Evolutionary conservation across 164 flowering plant species (phyloP).

Genomic region (Aristolochia contorta): DNA sequence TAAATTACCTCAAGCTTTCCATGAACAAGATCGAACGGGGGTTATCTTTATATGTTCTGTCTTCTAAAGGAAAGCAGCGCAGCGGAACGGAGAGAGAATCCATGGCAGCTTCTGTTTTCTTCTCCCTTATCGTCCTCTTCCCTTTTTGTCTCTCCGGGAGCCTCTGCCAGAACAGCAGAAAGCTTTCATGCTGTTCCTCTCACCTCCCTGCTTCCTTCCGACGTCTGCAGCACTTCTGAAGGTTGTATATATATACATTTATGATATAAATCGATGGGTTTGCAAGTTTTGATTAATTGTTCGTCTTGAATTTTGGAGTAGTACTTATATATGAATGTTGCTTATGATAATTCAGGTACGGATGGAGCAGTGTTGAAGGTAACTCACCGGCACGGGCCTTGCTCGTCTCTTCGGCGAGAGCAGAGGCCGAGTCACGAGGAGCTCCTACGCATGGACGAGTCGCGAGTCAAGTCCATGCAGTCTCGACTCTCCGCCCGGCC

Average conservation of each 20-base stretch:
- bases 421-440: neutral
- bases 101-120: neutral
- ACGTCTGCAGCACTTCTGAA: neutral
- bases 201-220: neutral
- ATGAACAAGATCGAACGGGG: neutral
- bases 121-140: neutral
- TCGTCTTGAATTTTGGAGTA: no score
- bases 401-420: constrained; percentile 15
- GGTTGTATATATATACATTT: neutral
- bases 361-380: constrained; percentile 12
- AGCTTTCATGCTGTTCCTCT: neutral
- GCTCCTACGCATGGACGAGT: constrained; percentile 1
- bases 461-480: constrained; percentile 34
- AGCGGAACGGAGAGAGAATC: neutral
- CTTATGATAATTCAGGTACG: neutral
- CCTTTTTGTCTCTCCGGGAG: neutral
- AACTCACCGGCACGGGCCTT: constrained; percentile 50
- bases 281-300: neutral
- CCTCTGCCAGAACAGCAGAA: neutral
- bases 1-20: neutral
- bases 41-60: no score
- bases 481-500: neutral
- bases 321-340: neutral
- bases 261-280: neutral
- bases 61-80: neutral